Evolutionary conservation across 176 grass and related monocot species (phyloP).

Genomic region (Melocanna baccifera): DNA sequence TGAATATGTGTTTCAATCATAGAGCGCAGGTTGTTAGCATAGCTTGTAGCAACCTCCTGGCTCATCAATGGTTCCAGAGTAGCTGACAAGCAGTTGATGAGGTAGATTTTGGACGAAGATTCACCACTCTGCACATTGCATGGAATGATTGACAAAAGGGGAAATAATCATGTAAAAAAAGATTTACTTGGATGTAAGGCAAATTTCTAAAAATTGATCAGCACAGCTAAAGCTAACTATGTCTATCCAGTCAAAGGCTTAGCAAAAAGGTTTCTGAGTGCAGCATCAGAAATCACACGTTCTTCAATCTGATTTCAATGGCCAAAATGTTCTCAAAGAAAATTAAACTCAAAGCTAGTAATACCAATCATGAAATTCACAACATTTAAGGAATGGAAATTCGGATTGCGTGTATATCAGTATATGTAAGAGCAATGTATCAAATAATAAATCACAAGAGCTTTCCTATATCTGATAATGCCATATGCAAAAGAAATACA

Average conservation of each 20-base stretch:
- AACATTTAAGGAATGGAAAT: neutral
- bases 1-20: constrained; percentile 60
- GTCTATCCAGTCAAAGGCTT: neutral
- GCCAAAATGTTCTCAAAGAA: neutral
- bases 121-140: constrained; percentile 61
- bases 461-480: neutral
- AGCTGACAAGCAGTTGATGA: constrained; percentile 97
- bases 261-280: neutral
- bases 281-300: neutral
- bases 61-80: constrained; percentile 77
- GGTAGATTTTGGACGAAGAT: constrained; percentile 77
- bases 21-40: constrained; percentile 57
- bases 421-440: neutral
- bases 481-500: neutral
- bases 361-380: constrained; percentile 1
- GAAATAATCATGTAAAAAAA: constrained; percentile 20
- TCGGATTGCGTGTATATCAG: neutral
- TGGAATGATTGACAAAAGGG: constrained; percentile 13
- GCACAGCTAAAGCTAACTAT: neutral
- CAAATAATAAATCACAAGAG: neutral
- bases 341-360: neutral
- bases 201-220: constrained; percentile 16
- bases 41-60: constrained; percentile 67
- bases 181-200: constrained; percentile 3
- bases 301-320: neutral